Evolutionary conservation across 2,329 filamentous ascomycete genomes (phyloP).

Genomic region (Coccinonectria pachysandricola): DNA sequence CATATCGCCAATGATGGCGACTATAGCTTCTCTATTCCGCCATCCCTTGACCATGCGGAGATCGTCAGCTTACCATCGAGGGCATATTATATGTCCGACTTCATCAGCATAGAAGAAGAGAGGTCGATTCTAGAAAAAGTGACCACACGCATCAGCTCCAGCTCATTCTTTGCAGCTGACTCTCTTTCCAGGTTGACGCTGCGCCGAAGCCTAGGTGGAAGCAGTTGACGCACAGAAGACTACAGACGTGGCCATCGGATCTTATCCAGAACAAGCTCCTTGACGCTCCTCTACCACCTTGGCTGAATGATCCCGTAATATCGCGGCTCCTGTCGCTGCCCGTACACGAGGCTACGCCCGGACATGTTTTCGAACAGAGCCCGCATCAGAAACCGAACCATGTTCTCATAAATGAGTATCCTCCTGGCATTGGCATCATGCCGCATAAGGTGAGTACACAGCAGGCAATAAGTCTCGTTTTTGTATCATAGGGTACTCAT

Average conservation of each 20-base stretch:
- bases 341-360: conserved; percentile 17
- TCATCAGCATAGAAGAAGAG: conserved; percentile 72
- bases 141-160: too few species aligned
- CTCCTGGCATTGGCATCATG: conserved; percentile 86
- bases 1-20: conserved; percentile 3
- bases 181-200: conserved; percentile 37
- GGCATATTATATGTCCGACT: conserved; percentile 79
- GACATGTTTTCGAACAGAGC: conserved; percentile 47
- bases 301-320: conserved; percentile 63
- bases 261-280: conserved; percentile 71
- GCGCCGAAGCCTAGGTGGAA: conserved; percentile 76
- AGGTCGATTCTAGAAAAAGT: conserved; percentile 60
- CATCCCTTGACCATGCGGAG: conserved; percentile 38
- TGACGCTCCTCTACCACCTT: conserved; percentile 60
- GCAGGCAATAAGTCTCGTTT: conserved; percentile 5
- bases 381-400: conserved; percentile 77
- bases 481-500: conserved; percentile 23
- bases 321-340: conserved; percentile 45
- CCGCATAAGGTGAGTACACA: conserved; percentile 58
- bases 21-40: conserved; percentile 28
- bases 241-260: conserved; percentile 84
- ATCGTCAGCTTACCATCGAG: conserved; percentile 48
- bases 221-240: conserved; percentile 72
- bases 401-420: conserved; percentile 88
- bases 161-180: too few species aligned